Evolutionary conservation across 2,329 filamentous ascomycete species (phyloP).

Genomic region (Macroventuria anomochaeta): DNA sequence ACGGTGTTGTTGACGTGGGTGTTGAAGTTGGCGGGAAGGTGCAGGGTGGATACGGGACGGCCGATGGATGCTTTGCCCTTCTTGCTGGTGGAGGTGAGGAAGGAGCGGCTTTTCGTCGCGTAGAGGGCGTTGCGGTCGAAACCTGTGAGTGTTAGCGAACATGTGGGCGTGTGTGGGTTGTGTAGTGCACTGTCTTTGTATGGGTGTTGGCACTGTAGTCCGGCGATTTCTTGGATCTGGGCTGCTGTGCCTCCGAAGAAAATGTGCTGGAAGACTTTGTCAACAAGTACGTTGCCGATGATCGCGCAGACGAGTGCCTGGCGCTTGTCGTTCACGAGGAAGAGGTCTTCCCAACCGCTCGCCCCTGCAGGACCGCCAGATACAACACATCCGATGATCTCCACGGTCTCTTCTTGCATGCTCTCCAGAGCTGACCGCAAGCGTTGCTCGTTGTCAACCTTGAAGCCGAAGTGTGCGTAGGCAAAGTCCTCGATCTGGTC

Average conservation of each 20-base stretch:
- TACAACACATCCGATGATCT: slow-evolving; percentile 35
- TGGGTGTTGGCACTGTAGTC: slow-evolving; percentile 16
- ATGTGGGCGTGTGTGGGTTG: too few relatives aligned
- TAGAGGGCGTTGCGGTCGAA: slow-evolving; percentile 30
- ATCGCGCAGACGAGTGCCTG: slow-evolving; percentile 34
- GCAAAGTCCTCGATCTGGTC: slow-evolving; percentile 27
- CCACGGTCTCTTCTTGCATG: slow-evolving; percentile 25
- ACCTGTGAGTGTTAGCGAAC: slow-evolving; percentile 12
- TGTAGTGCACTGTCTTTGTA: slow-evolving; percentile 30
- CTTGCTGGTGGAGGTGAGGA: not conserved
- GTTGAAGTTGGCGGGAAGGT: slow-evolving; percentile 32
- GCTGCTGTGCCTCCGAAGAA: slow-evolving; percentile 32
- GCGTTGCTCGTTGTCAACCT: not conserved
- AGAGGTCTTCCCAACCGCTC: slow-evolving; percentile 36
- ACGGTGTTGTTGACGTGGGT: slow-evolving; percentile 29
- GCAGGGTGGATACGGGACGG: not conserved
- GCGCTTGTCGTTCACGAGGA: slow-evolving; percentile 25
- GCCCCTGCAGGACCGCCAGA: slow-evolving; percentile 32
- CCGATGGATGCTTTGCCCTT: not conserved
- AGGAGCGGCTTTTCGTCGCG: slow-evolving; percentile 14
- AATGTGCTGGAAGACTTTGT: slow-evolving; percentile 38
- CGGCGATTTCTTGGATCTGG: slow-evolving; percentile 9
- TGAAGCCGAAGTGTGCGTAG: slow-evolving; percentile 15
- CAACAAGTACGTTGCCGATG: slow-evolving; percentile 38
- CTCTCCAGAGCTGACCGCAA: not conserved